Evolutionary conservation across 441 rosid species (phyloP), one percentile per base, ranked within the genome.

Genomic region (Erodium moschatum): DNA sequence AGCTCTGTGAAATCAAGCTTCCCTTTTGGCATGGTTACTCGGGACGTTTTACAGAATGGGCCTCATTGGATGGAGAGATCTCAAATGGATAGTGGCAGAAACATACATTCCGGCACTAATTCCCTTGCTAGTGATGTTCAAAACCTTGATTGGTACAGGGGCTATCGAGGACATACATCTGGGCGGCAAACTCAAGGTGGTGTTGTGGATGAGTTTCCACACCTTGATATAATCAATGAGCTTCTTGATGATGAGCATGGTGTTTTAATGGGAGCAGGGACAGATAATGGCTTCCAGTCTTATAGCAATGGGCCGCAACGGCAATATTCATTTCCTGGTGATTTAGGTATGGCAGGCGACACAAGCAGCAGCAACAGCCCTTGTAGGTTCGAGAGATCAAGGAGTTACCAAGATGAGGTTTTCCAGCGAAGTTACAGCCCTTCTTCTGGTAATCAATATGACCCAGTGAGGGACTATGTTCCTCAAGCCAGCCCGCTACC

Each of bases 191-290:
- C 75, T 11, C 87, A 82, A 67, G 86, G 84, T 76, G 80, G 69
- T 18, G 69, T 81, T 24, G 85, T 81, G 0, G 96, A 91, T 73
- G 98, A 93, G 72, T 93, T 89, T 74, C 98, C 98, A 2, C 98
- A 93, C 75, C 84, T 91, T 2, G 96, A 87, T 70, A 93, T 93
- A 75, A 93, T 91, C 81, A 93, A 93, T 46, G 97, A 93, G 72
- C 76, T 91, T 77, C 96, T 93, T 61, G 93, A 91, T 71, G 97
- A 91, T 27, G 98, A 88, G 73, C 82, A 86, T 5, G 84, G 81
- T 67, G 63, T 75, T 62, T 82, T 83, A 72, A 82, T 64, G 77
- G 81, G 74, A 69, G 64, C 71, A 70, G 81, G 73, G 74, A 75
- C 70, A 38, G 71, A 81, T 69, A 64, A 73, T 11, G 73, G 62